Evolutionary conservation across 352 stramenopile species (phyloP).

Genomic region (Pythium oligandrum): DNA sequence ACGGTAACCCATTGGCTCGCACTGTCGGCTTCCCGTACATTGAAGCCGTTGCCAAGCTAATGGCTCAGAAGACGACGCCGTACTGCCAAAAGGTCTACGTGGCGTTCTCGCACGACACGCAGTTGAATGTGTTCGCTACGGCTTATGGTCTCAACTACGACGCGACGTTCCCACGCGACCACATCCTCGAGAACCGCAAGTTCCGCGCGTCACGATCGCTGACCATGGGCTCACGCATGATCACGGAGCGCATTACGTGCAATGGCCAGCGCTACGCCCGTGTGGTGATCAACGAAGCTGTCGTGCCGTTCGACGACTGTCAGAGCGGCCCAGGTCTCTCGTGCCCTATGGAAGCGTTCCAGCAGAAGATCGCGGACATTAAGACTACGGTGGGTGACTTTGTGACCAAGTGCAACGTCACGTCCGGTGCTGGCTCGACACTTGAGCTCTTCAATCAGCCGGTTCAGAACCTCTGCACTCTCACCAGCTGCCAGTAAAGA

Average conservation of each 20-base stretch:
- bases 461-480: constrained; percentile 32
- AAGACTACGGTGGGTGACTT: constrained; percentile 41
- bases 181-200: constrained; percentile 28
- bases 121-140: constrained; percentile 44
- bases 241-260: constrained; percentile 47
- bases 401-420: constrained; percentile 28
- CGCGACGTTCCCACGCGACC: constrained; percentile 27
- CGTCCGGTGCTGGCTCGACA: constrained; percentile 28
- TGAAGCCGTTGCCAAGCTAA: constrained; percentile 31
- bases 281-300: constrained; percentile 45
- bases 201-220: constrained; percentile 39
- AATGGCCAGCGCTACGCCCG: constrained; percentile 32
- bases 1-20: constrained; percentile 33
- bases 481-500: constrained; percentile 8
- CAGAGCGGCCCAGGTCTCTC: constrained; percentile 41
- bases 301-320: constrained; percentile 36
- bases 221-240: constrained; percentile 36
- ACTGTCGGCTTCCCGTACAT: constrained; percentile 41
- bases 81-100: constrained; percentile 55
- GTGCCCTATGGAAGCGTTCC: constrained; percentile 36
- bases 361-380: constrained; percentile 30
- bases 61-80: constrained; percentile 33
- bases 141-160: constrained; percentile 42
- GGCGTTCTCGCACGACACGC: constrained; percentile 49
- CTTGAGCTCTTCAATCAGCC: constrained; percentile 43